Conservation (phyloP, 1,284 basidiomycete genomes). For the Trametes pubescens region DNA sequence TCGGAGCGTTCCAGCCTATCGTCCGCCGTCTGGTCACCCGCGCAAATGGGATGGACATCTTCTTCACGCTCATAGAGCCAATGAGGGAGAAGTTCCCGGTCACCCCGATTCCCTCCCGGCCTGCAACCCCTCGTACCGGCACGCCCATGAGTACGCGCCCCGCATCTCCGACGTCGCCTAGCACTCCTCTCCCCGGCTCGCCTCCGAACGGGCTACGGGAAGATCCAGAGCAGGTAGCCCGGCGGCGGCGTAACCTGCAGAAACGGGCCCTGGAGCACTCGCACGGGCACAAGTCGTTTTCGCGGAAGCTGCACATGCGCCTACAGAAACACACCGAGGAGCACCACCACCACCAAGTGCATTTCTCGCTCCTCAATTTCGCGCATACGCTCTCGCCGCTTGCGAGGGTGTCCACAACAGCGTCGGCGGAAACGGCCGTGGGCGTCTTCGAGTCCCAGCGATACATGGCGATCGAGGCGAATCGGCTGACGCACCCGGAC, state of each 20-base stretch:
- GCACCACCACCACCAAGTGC: slow-evolving; percentile 39
- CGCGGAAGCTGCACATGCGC: slow-evolving; percentile 34
- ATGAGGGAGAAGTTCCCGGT: slow-evolving; percentile 63
- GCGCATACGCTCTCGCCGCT: slow-evolving; percentile 36
- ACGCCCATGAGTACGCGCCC: slow-evolving; percentile 25
- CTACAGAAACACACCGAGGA: slow-evolving; percentile 35
- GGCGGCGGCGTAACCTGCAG: slow-evolving; percentile 29
- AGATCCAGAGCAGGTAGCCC: slow-evolving; percentile 17
- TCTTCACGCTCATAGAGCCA: slow-evolving; percentile 70
- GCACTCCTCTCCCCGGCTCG: slow-evolving; percentile 14
- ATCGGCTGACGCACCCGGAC: slow-evolving; percentile 59
- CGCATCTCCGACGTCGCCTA: slow-evolving; percentile 16
- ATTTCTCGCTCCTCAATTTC: slow-evolving; percentile 41
- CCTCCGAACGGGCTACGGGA: slow-evolving; percentile 15
- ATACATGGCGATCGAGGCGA: slow-evolving; percentile 80
- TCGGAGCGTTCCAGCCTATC: slow-evolving; percentile 59
- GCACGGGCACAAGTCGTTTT: slow-evolving; percentile 26
- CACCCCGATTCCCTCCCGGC: slow-evolving; percentile 55
- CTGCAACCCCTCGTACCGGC: slow-evolving; percentile 46
- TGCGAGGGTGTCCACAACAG: slow-evolving; percentile 23
- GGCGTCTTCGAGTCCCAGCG: slow-evolving; percentile 84
- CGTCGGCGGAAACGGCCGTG: slow-evolving; percentile 63
- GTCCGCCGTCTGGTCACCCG: slow-evolving; percentile 62
- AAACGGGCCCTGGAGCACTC: slow-evolving; percentile 17
- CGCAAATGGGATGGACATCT: slow-evolving; percentile 71